A percentile compares a stretch with the other conserved stretches of the same genome.
phyloP scores from a whole-genome alignment of 1,284 basidiomycete species.

The Coriolopsis trogii region DNA sequence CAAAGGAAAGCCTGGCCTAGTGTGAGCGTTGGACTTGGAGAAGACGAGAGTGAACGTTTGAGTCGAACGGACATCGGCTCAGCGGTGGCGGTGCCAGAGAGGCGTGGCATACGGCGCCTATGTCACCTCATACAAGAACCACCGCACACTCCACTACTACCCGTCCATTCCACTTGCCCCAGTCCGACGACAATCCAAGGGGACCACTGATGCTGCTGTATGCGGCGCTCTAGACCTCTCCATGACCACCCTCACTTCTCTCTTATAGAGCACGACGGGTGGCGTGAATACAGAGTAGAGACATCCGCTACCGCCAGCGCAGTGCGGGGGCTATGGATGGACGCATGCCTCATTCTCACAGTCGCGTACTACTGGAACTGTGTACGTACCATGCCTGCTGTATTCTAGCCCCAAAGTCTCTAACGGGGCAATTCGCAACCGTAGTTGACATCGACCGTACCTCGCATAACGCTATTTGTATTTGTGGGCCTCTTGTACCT shows the following conservation, averaged over 20 bases:
- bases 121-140: neutral
- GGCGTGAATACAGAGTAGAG: constrained; percentile 56
- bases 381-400: too few relatives aligned
- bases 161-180: too few relatives aligned
- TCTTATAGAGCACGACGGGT: constrained; percentile 46
- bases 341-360: constrained; percentile 38
- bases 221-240: constrained; percentile 50
- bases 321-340: constrained; percentile 42
- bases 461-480: neutral
- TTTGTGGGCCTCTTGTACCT: constrained; percentile 21
- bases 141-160: neutral
- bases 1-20: too few relatives aligned
- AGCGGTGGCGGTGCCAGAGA: neutral
- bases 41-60: constrained; percentile 9
- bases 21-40: too few relatives aligned
- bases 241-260: constrained; percentile 56
- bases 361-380: constrained; percentile 17
- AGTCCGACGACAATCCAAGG: too few relatives aligned
- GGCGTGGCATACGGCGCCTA: neutral
- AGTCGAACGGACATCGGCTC: neutral
- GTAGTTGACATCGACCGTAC: neutral
- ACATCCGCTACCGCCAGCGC: constrained; percentile 46
- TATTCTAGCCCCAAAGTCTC: too few relatives aligned
- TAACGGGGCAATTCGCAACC: neutral
- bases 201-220: constrained; percentile 33